phyloP scores from a whole-genome alignment of 2,329 filamentous ascomycete species.

The Ambrosiella cleistominuta region DNA sequence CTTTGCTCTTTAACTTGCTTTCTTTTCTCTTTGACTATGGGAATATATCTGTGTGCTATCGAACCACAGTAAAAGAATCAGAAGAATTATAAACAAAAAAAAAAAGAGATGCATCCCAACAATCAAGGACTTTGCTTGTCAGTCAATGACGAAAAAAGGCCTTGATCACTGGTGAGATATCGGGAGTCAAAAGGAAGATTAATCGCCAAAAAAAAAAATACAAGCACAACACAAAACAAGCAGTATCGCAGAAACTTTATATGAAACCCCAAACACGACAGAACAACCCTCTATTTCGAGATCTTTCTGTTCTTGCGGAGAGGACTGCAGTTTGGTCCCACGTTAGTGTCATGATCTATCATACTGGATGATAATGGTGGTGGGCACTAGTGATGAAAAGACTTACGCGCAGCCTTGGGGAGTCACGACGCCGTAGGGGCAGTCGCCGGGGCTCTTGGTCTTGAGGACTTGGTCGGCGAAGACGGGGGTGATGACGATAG shows the following conservation, averaged over 20 bases:
- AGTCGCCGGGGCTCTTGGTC: constrained; percentile 28
- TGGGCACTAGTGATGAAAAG: background rate
- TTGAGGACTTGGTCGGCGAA: constrained; percentile 32
- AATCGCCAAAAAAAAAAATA: too few species aligned
- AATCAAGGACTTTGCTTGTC: background rate
- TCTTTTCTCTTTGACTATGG: background rate
- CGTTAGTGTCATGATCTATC: background rate
- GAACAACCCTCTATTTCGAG: background rate
- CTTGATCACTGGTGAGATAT: too few species aligned
- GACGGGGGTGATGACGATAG: constrained; percentile 38
- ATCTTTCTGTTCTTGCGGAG: constrained; percentile 1
- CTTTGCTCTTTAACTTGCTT: background rate
- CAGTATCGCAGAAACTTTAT: background rate
- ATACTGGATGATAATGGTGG: background rate
- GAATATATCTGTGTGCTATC: background rate
- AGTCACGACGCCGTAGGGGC: constrained; percentile 38
- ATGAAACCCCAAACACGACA: background rate
- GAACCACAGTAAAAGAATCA: constrained; percentile 3
- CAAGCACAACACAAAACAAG: too few species aligned
- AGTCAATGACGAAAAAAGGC: background rate
- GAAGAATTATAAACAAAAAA: background rate
- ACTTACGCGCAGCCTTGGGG: constrained; percentile 40
- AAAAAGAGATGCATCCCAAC: background rate
- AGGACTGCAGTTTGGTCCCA: background rate
- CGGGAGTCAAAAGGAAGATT: too few species aligned